These are phyloP conservation scores for Fusarium albidum DNA, from an alignment of 2,329 filamentous ascomycete genomes.

Conservation along the genomic window DNA sequence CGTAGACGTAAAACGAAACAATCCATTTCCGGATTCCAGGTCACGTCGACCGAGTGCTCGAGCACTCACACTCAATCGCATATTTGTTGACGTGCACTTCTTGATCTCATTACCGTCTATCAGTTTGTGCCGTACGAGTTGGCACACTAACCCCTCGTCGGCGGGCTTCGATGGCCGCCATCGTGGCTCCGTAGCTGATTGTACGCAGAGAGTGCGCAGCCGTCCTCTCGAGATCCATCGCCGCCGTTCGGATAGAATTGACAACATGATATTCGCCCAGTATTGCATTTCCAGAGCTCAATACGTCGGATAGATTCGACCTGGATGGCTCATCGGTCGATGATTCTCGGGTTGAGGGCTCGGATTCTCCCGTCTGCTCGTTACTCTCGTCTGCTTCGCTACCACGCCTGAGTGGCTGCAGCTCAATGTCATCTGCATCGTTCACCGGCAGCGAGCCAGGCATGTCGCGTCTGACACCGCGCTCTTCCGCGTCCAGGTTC, in stretches of 20 bases:
- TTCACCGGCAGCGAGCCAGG: conserved; percentile 46
- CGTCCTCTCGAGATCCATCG: conserved; percentile 55
- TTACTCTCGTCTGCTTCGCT: conserved; percentile 36
- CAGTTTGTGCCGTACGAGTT: conserved; percentile 28
- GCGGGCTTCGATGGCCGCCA: conserved; percentile 59
- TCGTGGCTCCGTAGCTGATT: conserved; percentile 62
- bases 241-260: conserved; percentile 57
- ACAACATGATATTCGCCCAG: conserved; percentile 63
- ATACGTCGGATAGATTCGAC: conserved; percentile 54
- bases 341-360: conserved; percentile 38
- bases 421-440: conserved; percentile 55
- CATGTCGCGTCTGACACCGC: conserved; percentile 55
- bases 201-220: conserved; percentile 62
- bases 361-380: conserved; percentile 40
- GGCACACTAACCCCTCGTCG: conserved; percentile 44
- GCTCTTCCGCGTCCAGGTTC: conserved; percentile 65
- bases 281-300: conserved; percentile 64
- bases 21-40: conserved; percentile 32
- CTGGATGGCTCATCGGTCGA: conserved; percentile 43
- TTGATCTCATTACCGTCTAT: conserved; percentile 29
- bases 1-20: conserved; percentile 47
- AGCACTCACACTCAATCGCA: conserved; percentile 6
- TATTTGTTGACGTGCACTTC: conserved; percentile 9
- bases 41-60: conserved; percentile 2
- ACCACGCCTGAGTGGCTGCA: conserved; percentile 47